Base-by-base conservation (phyloP, 805 yeast genomes). In the Nakazawaea laoshanensis region DNA sequence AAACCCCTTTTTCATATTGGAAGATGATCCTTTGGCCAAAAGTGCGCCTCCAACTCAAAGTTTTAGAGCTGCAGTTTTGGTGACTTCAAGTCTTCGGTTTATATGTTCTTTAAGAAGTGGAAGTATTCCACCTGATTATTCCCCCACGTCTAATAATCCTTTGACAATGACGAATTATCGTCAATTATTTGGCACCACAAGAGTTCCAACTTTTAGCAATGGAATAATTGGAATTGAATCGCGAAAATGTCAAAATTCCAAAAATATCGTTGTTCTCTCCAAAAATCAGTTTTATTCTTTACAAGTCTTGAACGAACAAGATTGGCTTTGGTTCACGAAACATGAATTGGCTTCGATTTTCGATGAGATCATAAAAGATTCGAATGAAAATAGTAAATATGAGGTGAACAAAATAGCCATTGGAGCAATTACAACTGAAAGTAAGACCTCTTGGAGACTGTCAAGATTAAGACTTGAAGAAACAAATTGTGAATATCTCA, bases 1-100 rank as follows among this genome's bases (percentile, higher is more conserved):
- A 40, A 82, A 81, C 49, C 94, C 94, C 2, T 81, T 78, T 46
- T 63, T 82, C 42, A 70, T 82, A 8, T 52, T 82, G 12, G 86
- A 80, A 42, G 80, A 80, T 47, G 94, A 82, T 42, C 88, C 89
- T 1, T 63, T 74, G 40, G 69, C 67, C 38, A 65, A 57, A 34
- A 53, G 63, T 9, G 33, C 46, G 2, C 77, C 77, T 4, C 82
- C 85, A 11, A 61, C 70, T 32, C 94, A 82, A 55, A 60, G 73
- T 8, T 78, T 74, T 40, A 52, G 89, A 23, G 77, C 88, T 7
- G 74, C 88, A 2, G 76, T 70, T 18, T 55, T 82, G 41, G 65
- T 79, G 18, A 69, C 74, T 33, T 77, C 87, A 4, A 66, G 84
- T 3, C 57, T 80, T 46, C 70, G 83, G 51, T 82, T 82, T 42